Conservation (phyloP, 1,139 yeast species). For the Cylindricascospora bacillispora region DNA sequence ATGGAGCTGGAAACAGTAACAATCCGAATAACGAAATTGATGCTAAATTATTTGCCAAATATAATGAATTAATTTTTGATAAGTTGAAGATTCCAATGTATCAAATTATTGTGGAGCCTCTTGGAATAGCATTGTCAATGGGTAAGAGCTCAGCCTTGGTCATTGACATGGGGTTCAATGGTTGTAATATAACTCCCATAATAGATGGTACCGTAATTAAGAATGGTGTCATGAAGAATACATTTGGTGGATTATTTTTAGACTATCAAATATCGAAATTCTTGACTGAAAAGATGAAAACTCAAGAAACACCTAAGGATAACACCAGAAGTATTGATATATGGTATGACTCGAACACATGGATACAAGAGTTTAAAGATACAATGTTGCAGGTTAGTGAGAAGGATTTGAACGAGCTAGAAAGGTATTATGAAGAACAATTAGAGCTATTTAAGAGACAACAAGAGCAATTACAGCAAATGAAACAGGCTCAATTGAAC, state of each 20-base stretch:
- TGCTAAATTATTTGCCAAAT: conserved; percentile 19
- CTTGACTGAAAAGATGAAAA: conserved; percentile 18
- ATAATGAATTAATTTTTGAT: conserved; percentile 55
- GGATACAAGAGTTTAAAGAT: conserved; percentile 23
- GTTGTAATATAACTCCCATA: conserved; percentile 54
- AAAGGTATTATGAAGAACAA: conserved; percentile 17
- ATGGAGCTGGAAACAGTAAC: no score
- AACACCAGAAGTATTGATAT: conserved; percentile 9
- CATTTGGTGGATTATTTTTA: conserved; percentile 59
- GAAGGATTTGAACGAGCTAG: conserved; percentile 18
- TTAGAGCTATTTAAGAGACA: conserved; percentile 11
- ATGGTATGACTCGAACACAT: conserved; percentile 21
- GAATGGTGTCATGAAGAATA: conserved; percentile 47
- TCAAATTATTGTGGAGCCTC: conserved; percentile 55
- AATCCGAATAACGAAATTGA: conserved; percentile 34
- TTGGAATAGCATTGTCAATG: conserved; percentile 55
- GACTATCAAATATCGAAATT: conserved; percentile 36
- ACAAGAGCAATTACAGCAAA: conserved; percentile 12
- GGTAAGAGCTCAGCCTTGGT: conserved; percentile 59
- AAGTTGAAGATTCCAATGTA: conserved; percentile 52
- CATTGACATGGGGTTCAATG: conserved; percentile 53
- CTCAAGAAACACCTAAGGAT: conserved; percentile 5
- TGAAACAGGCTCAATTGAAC: conserved; percentile 7
- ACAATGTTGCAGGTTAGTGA: conserved; percentile 21
- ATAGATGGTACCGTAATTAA: conserved; percentile 55